Evolutionary conservation across 768 basidiomycete species (phyloP), one percentile per base, ranked within the genome.

Genomic region (Nevesoporus exiguus): DNA sequence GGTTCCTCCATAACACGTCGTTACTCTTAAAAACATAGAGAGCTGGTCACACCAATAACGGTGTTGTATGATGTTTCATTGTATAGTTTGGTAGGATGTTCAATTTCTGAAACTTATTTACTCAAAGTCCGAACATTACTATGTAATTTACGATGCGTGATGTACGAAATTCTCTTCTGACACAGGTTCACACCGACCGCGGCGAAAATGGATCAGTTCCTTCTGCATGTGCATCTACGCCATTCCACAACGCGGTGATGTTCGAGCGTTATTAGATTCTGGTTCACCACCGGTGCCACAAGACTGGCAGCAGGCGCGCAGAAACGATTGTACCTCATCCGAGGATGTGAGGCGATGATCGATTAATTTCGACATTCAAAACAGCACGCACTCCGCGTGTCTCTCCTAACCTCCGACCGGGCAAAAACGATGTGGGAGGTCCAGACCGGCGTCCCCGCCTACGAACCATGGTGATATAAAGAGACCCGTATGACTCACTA

Each of bases 341-440:
- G 39, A 53, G 39, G 34, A 25, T 25, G 30, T 52, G 57, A 56
- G 61, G 61, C 61, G 51, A 63, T 62, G 61, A 31, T 29, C 14
- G 30, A 34, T 52, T 60, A 57, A 54, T 62, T 53, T 63, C 43
- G 51, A 62, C 55, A 34, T 53, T 37, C 45, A 41, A 48, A 54
- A 51, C 54, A 43, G 61, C 61, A 56, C 52, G 57, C 45, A 51
- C 47, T 48, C 47, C 49, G 54, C 61, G 54, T 56, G 61, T 56
- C 48, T 27, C 61, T 54, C 57, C 61, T 54, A 48, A 49, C 40
- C 41, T 24, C 43, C 39, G 51, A 40, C 42, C 31, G 25, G 40
- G 21, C 30, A 30, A n/a, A n/a, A n/a, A n/a, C n/a, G n/a, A 15
- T 25, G 33, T 50, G 47, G n/a, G 51, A 45, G 43, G 60, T 44